Base-by-base conservation (phyloP, 2,329 filamentous ascomycete genomes). In the Sporothrix humicola region DNA sequence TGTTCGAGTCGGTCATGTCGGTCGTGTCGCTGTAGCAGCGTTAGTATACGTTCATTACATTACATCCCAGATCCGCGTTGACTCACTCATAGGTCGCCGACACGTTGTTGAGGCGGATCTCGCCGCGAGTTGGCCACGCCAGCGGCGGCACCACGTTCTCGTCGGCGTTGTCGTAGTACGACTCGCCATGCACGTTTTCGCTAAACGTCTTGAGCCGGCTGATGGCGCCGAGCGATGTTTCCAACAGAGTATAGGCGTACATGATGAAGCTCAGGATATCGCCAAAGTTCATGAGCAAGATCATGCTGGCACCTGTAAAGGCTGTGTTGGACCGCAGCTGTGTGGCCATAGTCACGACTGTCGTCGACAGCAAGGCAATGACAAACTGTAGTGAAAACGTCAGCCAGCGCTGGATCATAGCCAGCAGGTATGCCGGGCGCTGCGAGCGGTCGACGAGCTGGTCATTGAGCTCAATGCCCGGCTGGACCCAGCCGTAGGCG, bases 371-470 rank as follows among this genome's bases (percentile, higher is more conserved):
- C 1, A 81, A 80, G 0, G 85, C 84, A 0, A 88, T 85, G 0
- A 88, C 77, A 3, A 88, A 75, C 68, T 87, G 82, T 1, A 90
- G 79, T 0, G 84, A 83, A 0, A 90, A 81, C 0, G 78, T 82
- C 0, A 90, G 82, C 88, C 88, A 91, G 56, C 85, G 83, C 77
- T 91, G 89, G 44, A 90, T 85, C 77, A 86, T 85, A 59, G 83
- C 84, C 1, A 90, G 82, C 0, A 89, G 82, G 76, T 90, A 91
- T 2, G 85, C 86, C 0, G 89, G 88, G 8, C 84, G 80, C 74
- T 90, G 88, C 0, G 87, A 89, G 1, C 79, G 81, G 76, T 90
- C 84, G 1, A 91, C 79, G 0, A 90, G 82, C 1, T 76, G 71
- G 31, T 84, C 79, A 74, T 87, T 89, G 63, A 81, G 81, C 2